Base-by-base conservation (phyloP, 345 rosid species). In the Acer saccharum region DNA sequence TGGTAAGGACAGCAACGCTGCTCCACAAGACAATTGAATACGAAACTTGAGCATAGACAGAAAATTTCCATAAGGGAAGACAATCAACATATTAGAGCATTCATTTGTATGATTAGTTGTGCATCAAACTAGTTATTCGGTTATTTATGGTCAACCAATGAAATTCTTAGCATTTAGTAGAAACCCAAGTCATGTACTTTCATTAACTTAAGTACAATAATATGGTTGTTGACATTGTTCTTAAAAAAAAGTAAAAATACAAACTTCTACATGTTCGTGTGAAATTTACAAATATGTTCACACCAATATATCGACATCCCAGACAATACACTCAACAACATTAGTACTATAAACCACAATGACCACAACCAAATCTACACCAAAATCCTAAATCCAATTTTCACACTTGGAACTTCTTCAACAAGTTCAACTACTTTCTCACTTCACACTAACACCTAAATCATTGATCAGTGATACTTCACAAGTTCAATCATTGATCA, bases 21-120 rank as follows among this genome's bases (percentile, higher is more conserved):
- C 78, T 73, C 82, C 75, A 60, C 64, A 79, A 79, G 78, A 79
- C 71, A 72, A 75, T 66, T 65, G 71, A 79, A 67, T 66, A 82
- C 35, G 74, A 32, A 72, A 57, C 65, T 54, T 8, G 57, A 46
- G 6, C 77, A 21, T 10, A 35, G 21, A 61, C 8, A 2, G 4
- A 69, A 21, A 7, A 16, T 16, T 61, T 6, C 57, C 68, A 0
- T 32, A 32, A 55, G 32, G 32, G 75, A 39, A 17, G 50, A 72
- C 63, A 46, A 72, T 35, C 20, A 13, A 68, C 12, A 68, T 46
- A 54, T 46, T 43, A 21, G 20, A 43, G 23, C 65, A n/a, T 73
- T 23, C 16, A 25, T 41, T 41, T 13, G 13, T 39, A 72, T 4
- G 21, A 11, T 8, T 12, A 20, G 52, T 39, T 20, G 0, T 27